Evolutionary conservation across 1,284 basidiomycete species (phyloP).

Genomic region (Athelia sp.): DNA sequence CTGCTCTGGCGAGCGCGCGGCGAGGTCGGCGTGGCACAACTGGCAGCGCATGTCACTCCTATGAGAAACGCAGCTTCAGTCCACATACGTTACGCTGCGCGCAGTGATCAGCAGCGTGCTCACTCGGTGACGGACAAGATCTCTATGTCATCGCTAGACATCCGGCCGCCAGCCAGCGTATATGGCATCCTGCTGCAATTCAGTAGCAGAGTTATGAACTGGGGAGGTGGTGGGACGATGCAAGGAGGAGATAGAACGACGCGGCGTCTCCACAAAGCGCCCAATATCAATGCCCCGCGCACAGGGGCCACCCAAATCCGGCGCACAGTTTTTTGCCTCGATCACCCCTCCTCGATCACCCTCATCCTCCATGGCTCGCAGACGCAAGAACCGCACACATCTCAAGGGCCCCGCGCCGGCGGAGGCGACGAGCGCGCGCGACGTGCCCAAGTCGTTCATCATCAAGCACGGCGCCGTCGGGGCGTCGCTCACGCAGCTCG

Average conservation of each 20-base stretch:
- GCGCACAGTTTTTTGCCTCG: neutral
- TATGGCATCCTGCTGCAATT: neutral
- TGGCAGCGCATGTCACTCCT: neutral
- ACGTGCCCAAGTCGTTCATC: conserved; percentile 76
- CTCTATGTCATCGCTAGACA: neutral
- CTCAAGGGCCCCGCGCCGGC: conserved; percentile 53
- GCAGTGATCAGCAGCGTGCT: no score
- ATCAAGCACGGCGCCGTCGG: conserved; percentile 96
- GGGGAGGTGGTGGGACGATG: neutral
- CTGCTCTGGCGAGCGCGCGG: neutral
- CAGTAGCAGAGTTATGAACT: neutral
- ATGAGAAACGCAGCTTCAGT: no score
- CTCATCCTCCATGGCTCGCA: conserved; percentile 55
- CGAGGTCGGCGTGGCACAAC: neutral
- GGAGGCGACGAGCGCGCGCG: conserved; percentile 20
- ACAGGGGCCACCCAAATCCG: neutral
- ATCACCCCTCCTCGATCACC: neutral
- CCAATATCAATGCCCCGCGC: no score
- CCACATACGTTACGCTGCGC: no score
- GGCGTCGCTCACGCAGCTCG: conserved; percentile 81
- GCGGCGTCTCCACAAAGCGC: neutral
- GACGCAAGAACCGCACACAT: conserved; percentile 85
- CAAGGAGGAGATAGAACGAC: neutral
- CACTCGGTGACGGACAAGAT: neutral
- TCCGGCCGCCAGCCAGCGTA: neutral